Percentiles rank a stretch among this genome's conserved stretches.
Evolutionary conservation across 345 rosid genomes (phyloP).

Genomic region (Mercurialis annua): DNA sequence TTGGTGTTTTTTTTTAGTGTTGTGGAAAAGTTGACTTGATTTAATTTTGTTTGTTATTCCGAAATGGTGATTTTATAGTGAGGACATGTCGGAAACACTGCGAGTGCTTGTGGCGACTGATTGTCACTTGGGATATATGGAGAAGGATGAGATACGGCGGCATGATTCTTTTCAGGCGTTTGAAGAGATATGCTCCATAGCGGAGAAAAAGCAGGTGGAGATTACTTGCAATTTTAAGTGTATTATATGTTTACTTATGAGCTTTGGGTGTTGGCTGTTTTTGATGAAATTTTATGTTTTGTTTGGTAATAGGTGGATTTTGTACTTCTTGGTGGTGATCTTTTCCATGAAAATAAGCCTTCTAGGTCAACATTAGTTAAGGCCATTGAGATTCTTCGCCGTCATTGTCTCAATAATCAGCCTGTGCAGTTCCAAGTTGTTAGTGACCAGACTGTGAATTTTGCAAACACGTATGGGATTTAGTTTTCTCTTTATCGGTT

Average conservation of each 20-base stretch:
- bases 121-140: constrained; percentile 95
- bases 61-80: constrained; percentile 34
- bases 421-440: constrained; percentile 98
- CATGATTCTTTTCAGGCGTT: constrained; percentile 95
- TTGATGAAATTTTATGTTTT: constrained; percentile 6
- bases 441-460: constrained; percentile 94
- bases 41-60: neutral
- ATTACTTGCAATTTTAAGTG: neutral
- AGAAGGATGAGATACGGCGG: constrained; percentile 91
- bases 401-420: constrained; percentile 77
- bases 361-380: constrained; percentile 89
- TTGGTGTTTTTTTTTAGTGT: neutral
- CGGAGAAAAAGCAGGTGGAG: constrained; percentile 72
- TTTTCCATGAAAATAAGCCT: constrained; percentile 98
- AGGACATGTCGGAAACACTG: constrained; percentile 57
- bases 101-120: constrained; percentile 90
- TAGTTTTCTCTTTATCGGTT: neutral
- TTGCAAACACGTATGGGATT: constrained; percentile 59
- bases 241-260: neutral
- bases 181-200: constrained; percentile 93
- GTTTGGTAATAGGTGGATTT: constrained; percentile 72
- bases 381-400: constrained; percentile 97
- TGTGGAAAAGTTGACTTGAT: neutral
- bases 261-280: neutral
- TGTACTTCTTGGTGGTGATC: constrained; percentile 93